Percentiles rank a stretch among this genome's conserved stretches.
Conservation (phyloP, 768 basidiomycete genomes). For the Mycena albidolilacea region DNA sequence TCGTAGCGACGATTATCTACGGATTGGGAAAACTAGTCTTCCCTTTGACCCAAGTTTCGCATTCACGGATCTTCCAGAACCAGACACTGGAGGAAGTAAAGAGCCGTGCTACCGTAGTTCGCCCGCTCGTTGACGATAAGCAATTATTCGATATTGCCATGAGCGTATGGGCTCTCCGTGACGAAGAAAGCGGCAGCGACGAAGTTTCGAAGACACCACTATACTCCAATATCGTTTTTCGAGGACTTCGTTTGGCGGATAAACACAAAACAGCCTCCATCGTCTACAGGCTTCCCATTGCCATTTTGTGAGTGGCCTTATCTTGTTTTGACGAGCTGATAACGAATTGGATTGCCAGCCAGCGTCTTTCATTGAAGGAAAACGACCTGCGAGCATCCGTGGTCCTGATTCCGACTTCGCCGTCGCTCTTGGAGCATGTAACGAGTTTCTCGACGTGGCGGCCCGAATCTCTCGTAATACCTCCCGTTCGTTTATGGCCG, state of each 20-base stretch:
- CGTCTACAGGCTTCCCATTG: slow-evolving; percentile 21
- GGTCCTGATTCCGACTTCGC: slow-evolving; percentile 27
- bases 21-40: slow-evolving; percentile 16
- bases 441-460: slow-evolving; percentile 32
- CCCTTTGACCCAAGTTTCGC: slow-evolving; percentile 12
- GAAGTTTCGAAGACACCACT: slow-evolving; percentile 19
- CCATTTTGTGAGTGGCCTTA: slow-evolving; percentile 15
- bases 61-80: slow-evolving; percentile 32
- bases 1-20: slow-evolving; percentile 1
- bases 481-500: slow-evolving; percentile 34
- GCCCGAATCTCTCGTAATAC: slow-evolving; percentile 13
- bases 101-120: slow-evolving; percentile 29
- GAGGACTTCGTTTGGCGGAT: slow-evolving; percentile 26
- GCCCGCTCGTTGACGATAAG: slow-evolving; percentile 30
- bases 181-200: not conserved
- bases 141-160: slow-evolving; percentile 36
- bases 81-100: slow-evolving; percentile 32
- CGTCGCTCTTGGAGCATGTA: slow-evolving; percentile 31
- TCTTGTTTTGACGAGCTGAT: not conserved
- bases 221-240: slow-evolving; percentile 36
- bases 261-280: slow-evolving; percentile 18
- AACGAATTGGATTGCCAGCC: not conserved
- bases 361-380: slow-evolving; percentile 13
- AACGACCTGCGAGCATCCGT: slow-evolving; percentile 35
- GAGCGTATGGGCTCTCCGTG: slow-evolving; percentile 27